Evolutionary conservation across 1,284 basidiomycete genomes (phyloP).

Genomic region (Exsudoporus floridanus): DNA sequence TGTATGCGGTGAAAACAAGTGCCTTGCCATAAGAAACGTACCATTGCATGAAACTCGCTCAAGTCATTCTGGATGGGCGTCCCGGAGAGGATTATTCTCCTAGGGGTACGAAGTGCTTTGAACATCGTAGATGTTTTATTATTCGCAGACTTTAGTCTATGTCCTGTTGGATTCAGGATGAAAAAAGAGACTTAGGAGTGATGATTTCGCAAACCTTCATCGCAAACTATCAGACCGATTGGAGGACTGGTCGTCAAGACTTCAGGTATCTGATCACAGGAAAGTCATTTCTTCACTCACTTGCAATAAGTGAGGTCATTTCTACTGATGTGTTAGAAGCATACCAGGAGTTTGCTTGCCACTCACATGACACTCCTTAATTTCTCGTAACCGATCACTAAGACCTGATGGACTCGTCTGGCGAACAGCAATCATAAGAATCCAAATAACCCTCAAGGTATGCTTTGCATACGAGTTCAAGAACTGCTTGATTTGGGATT

Average conservation of each 20-base stretch:
- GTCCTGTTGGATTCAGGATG: conserved; percentile 51
- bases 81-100: conserved; percentile 88
- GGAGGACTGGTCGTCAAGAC: conserved; percentile 56
- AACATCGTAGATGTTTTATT: conserved; percentile 94
- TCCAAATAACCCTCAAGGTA: neutral
- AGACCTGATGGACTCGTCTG: conserved; percentile 78
- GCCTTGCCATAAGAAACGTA: conserved; percentile 34
- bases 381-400: conserved; percentile 96
- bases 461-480: conserved; percentile 57
- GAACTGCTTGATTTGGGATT: conserved; percentile 70
- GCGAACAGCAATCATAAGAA: conserved; percentile 2
- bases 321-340: conserved; percentile 36
- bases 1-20: neutral
- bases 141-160: conserved; percentile 89
- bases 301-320: conserved; percentile 62
- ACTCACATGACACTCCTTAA: conserved; percentile 76
- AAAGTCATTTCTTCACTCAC: conserved; percentile 38
- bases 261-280: neutral
- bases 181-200: neutral
- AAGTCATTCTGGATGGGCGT: conserved; percentile 98
- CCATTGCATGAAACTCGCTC: conserved; percentile 95
- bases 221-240: conserved; percentile 92
- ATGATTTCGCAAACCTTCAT: conserved; percentile 67
- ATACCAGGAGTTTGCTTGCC: neutral
- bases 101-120: conserved; percentile 69